A percentile compares a stretch with the other conserved stretches of the same genome.
Conservation (phyloP, 495 filamentous ascomycete species). For the Lasiosphaeriaceae sp. region DNA sequence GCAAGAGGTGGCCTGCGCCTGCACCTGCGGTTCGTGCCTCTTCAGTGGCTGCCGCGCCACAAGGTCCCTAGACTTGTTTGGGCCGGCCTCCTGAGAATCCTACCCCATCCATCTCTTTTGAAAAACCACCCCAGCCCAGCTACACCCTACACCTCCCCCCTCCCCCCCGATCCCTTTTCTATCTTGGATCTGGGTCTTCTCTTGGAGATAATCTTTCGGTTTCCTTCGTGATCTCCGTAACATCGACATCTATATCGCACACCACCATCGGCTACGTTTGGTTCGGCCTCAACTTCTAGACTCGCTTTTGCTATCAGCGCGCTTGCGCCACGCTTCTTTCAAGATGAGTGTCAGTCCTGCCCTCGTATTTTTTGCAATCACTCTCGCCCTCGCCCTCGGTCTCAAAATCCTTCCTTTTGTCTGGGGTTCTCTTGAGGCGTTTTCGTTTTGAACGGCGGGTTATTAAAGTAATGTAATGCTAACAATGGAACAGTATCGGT, state of each 20-base stretch:
- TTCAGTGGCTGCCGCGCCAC: constrained; percentile 21
- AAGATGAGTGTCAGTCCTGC: constrained; percentile 47
- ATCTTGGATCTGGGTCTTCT: background rate
- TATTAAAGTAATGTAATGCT: constrained; percentile 9
- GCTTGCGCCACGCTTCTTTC: constrained; percentile 12
- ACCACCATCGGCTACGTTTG: background rate
- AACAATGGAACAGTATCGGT: constrained; percentile 29
- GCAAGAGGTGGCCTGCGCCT: background rate
- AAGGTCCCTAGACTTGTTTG: constrained; percentile 24
- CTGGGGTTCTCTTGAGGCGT: too few species aligned
- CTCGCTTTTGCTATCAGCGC: background rate
- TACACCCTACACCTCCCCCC: background rate
- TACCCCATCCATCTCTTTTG: background rate
- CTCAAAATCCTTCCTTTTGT: constrained; percentile 6
- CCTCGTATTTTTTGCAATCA: background rate
- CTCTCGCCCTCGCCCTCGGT: background rate
- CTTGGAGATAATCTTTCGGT: background rate
- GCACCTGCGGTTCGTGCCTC: background rate
- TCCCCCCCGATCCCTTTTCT: background rate
- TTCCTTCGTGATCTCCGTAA: background rate
- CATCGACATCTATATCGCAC: background rate
- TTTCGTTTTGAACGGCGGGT: too few species aligned
- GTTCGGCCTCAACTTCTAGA: background rate
- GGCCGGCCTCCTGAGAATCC: constrained; percentile 30
- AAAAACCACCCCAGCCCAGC: background rate